A percentile compares a stretch with the other conserved stretches of the same genome.
These are phyloP conservation scores for Biscogniauxia marginata DNA, from an alignment of 2,329 filamentous ascomycete genomes.

Conservation along the genomic window DNA sequence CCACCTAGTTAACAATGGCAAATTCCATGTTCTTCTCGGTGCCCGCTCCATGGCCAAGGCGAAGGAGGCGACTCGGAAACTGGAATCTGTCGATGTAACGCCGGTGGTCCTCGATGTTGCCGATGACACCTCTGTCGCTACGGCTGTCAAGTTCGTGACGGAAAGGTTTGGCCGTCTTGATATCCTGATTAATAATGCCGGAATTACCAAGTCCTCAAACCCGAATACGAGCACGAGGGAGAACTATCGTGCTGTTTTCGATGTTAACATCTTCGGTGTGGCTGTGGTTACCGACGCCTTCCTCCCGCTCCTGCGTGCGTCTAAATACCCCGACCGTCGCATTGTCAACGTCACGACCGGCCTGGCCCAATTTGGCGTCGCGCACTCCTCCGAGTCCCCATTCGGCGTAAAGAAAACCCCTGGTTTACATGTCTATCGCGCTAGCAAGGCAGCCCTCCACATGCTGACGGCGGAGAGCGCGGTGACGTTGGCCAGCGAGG, in stretches of 20 bases:
- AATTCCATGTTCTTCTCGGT: no score
- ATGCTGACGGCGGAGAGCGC: slow-evolving; percentile 5
- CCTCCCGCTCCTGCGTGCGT: slow-evolving; percentile 3
- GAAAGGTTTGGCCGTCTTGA: slow-evolving; percentile 7
- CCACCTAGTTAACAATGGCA: no score
- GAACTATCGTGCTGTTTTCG: slow-evolving; percentile 1
- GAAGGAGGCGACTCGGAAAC: no score
- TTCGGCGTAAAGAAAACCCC: background rate
- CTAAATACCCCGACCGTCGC: slow-evolving; percentile 1
- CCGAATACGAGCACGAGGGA: slow-evolving; percentile 3
- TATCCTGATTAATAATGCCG: slow-evolving; percentile 8
- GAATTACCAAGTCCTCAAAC: no score
- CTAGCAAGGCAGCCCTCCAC: slow-evolving; percentile 8
- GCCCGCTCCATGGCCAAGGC: no score
- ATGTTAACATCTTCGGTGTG: slow-evolving; percentile 8
- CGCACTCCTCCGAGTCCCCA: background rate
- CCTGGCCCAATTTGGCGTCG: background rate
- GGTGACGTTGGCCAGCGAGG: no score
- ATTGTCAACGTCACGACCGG: slow-evolving; percentile 7
- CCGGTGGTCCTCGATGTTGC: no score
- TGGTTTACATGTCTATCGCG: background rate
- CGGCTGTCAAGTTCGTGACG: no score
- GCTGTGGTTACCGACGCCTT: slow-evolving; percentile 3
- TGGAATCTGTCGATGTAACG: no score
- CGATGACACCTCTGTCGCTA: no score